These are phyloP conservation scores for Eimeria falciformis DNA, from an alignment of 169 alveolate genomes.

Conservation along the genomic window DNA sequence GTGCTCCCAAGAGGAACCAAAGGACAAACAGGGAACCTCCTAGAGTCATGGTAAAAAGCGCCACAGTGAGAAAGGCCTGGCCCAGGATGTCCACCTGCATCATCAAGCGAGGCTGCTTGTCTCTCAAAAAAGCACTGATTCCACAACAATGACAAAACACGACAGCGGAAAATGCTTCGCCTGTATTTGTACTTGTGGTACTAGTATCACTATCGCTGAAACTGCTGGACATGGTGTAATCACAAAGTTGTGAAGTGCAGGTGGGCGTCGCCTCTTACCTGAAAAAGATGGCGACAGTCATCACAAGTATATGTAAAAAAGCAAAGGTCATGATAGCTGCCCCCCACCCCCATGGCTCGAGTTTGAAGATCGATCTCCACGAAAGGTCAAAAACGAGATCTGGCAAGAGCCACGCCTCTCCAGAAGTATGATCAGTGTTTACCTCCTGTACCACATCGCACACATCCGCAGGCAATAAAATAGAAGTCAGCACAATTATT, in stretches of 20 bases:
- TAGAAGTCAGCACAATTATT: no score
- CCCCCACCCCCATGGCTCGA: slow-evolving; percentile 12
- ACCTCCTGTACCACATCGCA: not conserved
- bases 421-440: not conserved
- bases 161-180: not conserved
- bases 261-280: no score
- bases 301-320: slow-evolving; percentile 22
- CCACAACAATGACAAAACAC: not conserved
- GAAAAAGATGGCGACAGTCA: slow-evolving; percentile 72
- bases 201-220: no score
- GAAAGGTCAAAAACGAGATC: slow-evolving; percentile 2
- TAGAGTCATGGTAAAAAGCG: slow-evolving; percentile 75
- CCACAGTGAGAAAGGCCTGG: slow-evolving; percentile 51
- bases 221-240: no score
- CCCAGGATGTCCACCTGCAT: slow-evolving; percentile 30
- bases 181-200: not conserved
- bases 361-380: not conserved
- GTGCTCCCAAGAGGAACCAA: slow-evolving; percentile 83
- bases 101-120: slow-evolving; percentile 36
- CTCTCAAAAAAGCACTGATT: slow-evolving; percentile 49
- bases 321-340: not conserved
- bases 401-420: not conserved
- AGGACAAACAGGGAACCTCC: slow-evolving; percentile 77
- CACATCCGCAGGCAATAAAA: not conserved
- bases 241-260: no score